These are phyloP conservation scores for Alternaria rosae DNA, from an alignment of 2,329 filamentous ascomycete species.

Conservation along the genomic window DNA sequence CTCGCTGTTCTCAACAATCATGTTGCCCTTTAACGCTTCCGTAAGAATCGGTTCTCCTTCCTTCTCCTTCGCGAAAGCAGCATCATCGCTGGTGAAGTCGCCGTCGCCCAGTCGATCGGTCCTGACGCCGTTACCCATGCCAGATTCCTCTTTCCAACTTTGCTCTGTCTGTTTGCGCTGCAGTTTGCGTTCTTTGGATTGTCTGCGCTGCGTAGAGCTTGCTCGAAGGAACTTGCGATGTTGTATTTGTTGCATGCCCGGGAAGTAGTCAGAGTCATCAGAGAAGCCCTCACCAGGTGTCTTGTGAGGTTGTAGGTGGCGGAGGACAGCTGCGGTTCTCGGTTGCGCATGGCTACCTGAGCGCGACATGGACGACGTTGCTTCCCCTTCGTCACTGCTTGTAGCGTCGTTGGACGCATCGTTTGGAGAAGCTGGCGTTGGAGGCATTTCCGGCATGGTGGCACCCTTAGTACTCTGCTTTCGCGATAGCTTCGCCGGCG, in stretches of 20 bases:
- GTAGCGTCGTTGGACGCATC: conserved; percentile 46
- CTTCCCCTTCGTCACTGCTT: conserved; percentile 33
- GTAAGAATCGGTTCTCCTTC: conserved; percentile 34
- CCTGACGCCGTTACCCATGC: conserved; percentile 54
- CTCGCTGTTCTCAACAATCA: conserved; percentile 42
- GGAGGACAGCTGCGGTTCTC: conserved; percentile 39
- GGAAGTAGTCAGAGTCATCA: conserved; percentile 54
- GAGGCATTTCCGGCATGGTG: conserved; percentile 28
- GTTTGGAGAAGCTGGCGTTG: conserved; percentile 44
- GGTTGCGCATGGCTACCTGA: conserved; percentile 31
- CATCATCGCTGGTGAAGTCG: conserved; percentile 35
- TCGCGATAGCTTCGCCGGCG: conserved; percentile 35
- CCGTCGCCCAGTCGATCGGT: conserved; percentile 58
- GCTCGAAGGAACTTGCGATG: conserved; percentile 35
- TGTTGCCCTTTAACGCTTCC: conserved; percentile 45
- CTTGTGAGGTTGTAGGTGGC: conserved; percentile 41
- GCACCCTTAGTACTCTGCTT: conserved; percentile 40
- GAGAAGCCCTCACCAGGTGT: conserved; percentile 50
- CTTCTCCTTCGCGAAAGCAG: conserved; percentile 7
- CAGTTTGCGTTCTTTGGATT: conserved; percentile 47
- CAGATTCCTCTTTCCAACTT: conserved; percentile 56
- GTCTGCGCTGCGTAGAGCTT: conserved; percentile 40
- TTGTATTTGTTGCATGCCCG: conserved; percentile 45
- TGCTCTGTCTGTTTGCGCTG: conserved; percentile 44
- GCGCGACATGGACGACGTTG: conserved; percentile 21